phyloP scores from a whole-genome alignment of 108 stramenopile genomes.

The Nitzschia sp. region DNA sequence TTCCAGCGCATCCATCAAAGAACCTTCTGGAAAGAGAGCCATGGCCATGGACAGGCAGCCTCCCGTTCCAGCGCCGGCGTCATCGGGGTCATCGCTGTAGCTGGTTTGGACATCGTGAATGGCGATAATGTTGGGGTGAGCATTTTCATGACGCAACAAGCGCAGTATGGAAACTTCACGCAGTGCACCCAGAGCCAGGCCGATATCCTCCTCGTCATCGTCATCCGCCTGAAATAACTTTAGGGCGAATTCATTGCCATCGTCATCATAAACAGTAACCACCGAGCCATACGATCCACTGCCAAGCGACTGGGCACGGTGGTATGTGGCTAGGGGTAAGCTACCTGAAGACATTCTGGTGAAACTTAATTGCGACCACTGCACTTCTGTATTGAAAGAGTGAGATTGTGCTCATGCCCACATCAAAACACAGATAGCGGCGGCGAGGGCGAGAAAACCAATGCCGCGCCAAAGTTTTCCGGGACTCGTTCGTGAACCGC shows the following conservation, averaged over 20 bases:
- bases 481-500: too few relatives aligned
- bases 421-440: too few relatives aligned
- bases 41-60: constrained; percentile 66
- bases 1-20: constrained; percentile 51
- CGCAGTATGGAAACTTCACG: constrained; percentile 80
- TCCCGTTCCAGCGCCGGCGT: constrained; percentile 58
- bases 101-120: constrained; percentile 73
- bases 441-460: too few relatives aligned
- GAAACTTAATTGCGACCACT: not conserved
- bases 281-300: constrained; percentile 77
- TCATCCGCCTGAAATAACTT: constrained; percentile 70
- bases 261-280: constrained; percentile 81
- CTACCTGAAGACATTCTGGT: constrained; percentile 73
- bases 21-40: constrained; percentile 65
- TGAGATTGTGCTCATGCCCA: too few relatives aligned
- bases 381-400: not conserved
- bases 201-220: constrained; percentile 47
- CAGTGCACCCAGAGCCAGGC: constrained; percentile 65
- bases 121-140: constrained; percentile 73
- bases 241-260: constrained; percentile 75
- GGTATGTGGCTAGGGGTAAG: constrained; percentile 68
- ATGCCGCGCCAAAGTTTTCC: too few relatives aligned
- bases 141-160: constrained; percentile 63
- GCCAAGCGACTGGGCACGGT: constrained; percentile 71
- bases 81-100: constrained; percentile 48